Base-by-base conservation (phyloP, 2,329 filamentous ascomycete genomes). In the Diaporthe sp. region DNA sequence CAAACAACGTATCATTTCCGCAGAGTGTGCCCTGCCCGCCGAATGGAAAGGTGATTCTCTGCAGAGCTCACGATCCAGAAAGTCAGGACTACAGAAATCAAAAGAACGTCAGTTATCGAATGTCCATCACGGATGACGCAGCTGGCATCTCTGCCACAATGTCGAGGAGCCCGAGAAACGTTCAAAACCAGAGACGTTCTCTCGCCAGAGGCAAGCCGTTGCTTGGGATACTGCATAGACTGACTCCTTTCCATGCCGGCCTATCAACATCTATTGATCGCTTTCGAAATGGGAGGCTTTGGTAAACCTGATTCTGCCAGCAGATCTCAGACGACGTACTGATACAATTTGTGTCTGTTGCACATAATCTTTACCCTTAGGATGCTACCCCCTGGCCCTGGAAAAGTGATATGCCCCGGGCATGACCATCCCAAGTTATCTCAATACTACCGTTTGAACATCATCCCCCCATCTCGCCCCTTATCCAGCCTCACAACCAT, bases 31-130 rank as follows among this genome's bases (percentile, higher is more conserved):
- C 17, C 28, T 34, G 17, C 42, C 42, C 55, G 8, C 28, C 28
- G 1, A 5, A 22, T 10, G 17, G 28, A 34, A 19, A 4, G 3
- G 17, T 22, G 2, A 10, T 34, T 19, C 25, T 10, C 9, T 17
- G 8, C 22, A 12, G 17, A 60, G 12, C 2, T 8, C 4, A 9
- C 34, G 12, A 17, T 25, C 2, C 10, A 0, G 12, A 1, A 2
- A 60, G 0, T 8, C 2, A 0, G 34, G 10, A 9, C 22, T 25
- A 17, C 9, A 22, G 19, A 4, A 42, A 25, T 17, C 1, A 39
- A 1, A 0, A 25, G 0, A 4, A 2, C 22, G 10, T 39, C 6
- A 6, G 1, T 8, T 8, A 12, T n/a, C 28, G 0, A n/a, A 6
- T n/a, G 0, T 37, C 0, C 25, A 4, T 31, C 7, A 15, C n/a